Evolutionary conservation across 192 early-diverging fungal genomes (phyloP), one percentile per base, ranked within the genome.

Genomic region (Coemansia sp.): DNA sequence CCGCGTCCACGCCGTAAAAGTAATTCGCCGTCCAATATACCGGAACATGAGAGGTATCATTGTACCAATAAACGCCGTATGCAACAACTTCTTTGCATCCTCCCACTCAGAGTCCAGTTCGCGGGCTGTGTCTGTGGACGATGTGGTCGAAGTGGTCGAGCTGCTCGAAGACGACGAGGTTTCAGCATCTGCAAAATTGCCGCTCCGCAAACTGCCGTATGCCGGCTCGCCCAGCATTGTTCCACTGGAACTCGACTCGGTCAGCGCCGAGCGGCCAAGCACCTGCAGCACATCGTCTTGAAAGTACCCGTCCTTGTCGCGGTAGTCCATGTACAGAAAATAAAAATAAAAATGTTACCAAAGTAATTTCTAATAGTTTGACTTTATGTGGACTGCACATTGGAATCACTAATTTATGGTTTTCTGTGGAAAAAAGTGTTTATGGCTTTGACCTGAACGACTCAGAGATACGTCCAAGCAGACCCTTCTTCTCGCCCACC

Each of bases 271-370:
- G 38, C 78, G 78, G 1, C 78, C 78, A 0, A 81, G 78, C 19
- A 81, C 72, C 22, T 57, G 47, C 20, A 71, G 47, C 62, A 81
- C 78, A 28, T 81, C 72, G 12, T 71, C 68, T 23, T 69, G 72
- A 11, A 81, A 68, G 47, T 81, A 81, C 38, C 78, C 78, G 50
- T 68, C 62, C 17, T 55, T 38, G 44, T 81, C 78, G 50, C 78
- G 72, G 49, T 71, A 81, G 28, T 74, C 78, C 72, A 74, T 81
- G 52, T 22, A 19, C 48, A 50, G 8, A 19, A 17, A 10, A 50
- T 50, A 3, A 15, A 21, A 17, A 50, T n/a, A 17, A 5, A 34
- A 8, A 34, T 34, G 31, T 9, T 8, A 9, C 8, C 31, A 8
- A 34, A 34, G 8, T 34, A 34, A 34, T 34, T 34, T 34, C 6